Base-by-base conservation (phyloP, 73 alveolate species). In the Paramecium pentaurelia region DNA sequence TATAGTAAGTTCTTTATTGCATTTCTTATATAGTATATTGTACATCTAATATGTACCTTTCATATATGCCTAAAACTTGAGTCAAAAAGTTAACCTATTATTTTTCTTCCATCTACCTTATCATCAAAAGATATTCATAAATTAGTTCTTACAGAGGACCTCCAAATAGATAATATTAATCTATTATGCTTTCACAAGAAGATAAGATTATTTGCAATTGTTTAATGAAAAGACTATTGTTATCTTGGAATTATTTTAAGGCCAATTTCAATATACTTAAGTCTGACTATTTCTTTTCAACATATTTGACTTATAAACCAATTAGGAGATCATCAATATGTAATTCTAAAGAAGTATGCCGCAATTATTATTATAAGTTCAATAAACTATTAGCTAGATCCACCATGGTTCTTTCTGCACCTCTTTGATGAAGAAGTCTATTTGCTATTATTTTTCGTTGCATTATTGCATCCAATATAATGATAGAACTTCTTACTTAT, bases 121-220 rank as follows among this genome's bases (percentile, higher is more conserved):
- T 47, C 32, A 80, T 80, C 6, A 80, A 49, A 22, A 80, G 47
- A 80, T 80, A 80, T 80, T 80, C 91, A 44, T 45, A 49, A 45
- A 80, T 80, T 2, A 27, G 58, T 11, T 80, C 75, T 80, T 80
- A 18, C n/a, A 80, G 12, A 10, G 14, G 32, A 42, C 75, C 30
- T 8, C 77, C 58, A 18, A 80, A 80, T 45, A 80, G 14, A 32
- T 80, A 80, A 45, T 80, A 80, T 22, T 80, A 36, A 38, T 80
- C 71, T n/a, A 20, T 32, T 4, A 80, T 80, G 77, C 91, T 80
- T 49, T 80, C 91, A 49, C 77, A 80, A n/a, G 49, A 25, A 8
- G 64, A 20, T n/a, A 80, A 36, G 18, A 36, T 11, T 27, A 38
- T 45, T 10, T n/a, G 16, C 10, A 80, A 11, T 25, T 27, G 34